Evolutionary conservation across 768 basidiomycete genomes (phyloP), one percentile per base, ranked within the genome.

Genomic region (Phlebiopsis flavidoalba): DNA sequence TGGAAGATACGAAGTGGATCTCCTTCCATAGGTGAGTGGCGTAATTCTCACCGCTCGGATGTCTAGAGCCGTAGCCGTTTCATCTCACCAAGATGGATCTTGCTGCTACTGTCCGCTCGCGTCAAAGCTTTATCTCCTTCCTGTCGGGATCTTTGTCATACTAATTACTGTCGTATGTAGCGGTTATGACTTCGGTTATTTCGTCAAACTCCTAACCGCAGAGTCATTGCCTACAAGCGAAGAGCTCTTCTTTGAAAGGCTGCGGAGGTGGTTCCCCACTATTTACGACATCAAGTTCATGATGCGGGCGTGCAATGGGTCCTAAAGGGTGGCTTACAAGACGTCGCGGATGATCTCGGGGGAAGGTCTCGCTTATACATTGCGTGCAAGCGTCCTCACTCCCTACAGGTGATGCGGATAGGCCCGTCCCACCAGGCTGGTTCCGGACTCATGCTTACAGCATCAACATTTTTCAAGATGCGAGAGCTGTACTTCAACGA

Each of bases 181-280:
- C 73, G 97, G 96, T 53, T 98, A 98, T 75, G 97, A 99, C 74
- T 98, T 99, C 75, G 97, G 97, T 37, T 99, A 98, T 72, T 91
- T 99, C 67, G 86, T 99, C 74, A 97, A 96, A 73, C 83, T 98
- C 46, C 81, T 99, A 54, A 91, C 92, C 22, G 88, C 84, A 63
- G 79, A 88, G 68, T 91, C 94, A 49, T 76, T 98, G 61, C 97
- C 97, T 8, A 86, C 87, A 19, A 86, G 86, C 24, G 97, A 99
- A 75, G 89, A 91, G 63, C 81, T 83, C 5, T 98, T 98, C 77
- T 97, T 98, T 72, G 85, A 91, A 50, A 83, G 89, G 50, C 80
- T 98, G 33, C 82, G 77, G 61, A 87, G 84, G 64, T 98, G 97
- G 96, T 98, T 99, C 74, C 96, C 96, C 0, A 87, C 86, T 48